These are phyloP conservation scores for Linum tenue DNA, from an alignment of 345 rosid species.

Conservation along the genomic window DNA sequence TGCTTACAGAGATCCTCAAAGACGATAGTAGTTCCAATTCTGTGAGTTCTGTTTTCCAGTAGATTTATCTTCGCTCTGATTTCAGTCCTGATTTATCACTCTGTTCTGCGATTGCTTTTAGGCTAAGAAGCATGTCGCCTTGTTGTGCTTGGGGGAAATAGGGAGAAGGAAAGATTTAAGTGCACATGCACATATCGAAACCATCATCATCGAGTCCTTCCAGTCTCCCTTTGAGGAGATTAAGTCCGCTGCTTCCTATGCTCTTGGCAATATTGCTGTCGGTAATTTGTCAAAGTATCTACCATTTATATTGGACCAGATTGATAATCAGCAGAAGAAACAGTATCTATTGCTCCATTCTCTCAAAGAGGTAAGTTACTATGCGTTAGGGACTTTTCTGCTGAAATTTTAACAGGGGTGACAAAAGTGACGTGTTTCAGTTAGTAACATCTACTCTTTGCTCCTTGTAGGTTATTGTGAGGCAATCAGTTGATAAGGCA, in stretches of 20 bases:
- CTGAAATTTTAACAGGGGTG: not conserved
- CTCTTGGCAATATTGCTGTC: conserved; percentile 98
- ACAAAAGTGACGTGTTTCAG: not conserved
- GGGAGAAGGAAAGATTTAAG: conserved; percentile 95
- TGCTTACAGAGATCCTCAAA: conserved; percentile 79
- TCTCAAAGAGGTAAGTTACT: conserved; percentile 70
- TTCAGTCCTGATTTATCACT: not conserved
- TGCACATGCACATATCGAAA: conserved; percentile 69
- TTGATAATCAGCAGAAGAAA: conserved; percentile 98
- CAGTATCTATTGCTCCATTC: conserved; percentile 98
- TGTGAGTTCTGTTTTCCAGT: conserved; percentile 35
- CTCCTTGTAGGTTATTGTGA: conserved; percentile 69
- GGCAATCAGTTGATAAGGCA: conserved; percentile 94
- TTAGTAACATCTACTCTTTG: conserved; percentile 6
- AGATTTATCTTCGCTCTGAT: not conserved
- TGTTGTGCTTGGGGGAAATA: conserved; percentile 91
- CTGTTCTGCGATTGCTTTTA: conserved; percentile 13
- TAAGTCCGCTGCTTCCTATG: conserved; percentile 97
- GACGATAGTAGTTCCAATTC: conserved; percentile 71
- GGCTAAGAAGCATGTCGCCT: conserved; percentile 90
- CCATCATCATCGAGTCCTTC: conserved; percentile 87
- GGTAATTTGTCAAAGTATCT: conserved; percentile 89
- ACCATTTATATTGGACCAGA: conserved; percentile 96
- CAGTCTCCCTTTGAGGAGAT: conserved; percentile 99
- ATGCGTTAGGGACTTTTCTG: conserved; percentile 6